phyloP scores from a whole-genome alignment of 2,329 filamentous ascomycete species.

The Colletotrichum zoysiae region DNA sequence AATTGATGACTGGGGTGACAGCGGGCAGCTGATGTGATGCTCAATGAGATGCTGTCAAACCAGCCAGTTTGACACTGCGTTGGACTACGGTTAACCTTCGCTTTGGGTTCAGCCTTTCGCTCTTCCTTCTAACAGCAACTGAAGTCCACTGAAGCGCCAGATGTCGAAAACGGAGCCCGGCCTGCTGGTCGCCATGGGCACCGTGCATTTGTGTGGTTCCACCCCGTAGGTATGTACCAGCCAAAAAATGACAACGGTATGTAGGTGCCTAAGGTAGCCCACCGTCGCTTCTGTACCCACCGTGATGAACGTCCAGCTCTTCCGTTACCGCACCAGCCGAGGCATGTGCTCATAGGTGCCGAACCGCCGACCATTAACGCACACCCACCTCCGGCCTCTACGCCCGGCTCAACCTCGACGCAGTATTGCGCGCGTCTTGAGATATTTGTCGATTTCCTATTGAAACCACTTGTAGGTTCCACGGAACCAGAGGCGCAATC shows the following conservation, averaged over 20 bases:
- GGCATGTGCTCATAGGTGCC: slow-evolving; percentile 42
- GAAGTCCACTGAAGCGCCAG: slow-evolving; percentile 38
- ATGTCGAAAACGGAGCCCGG: slow-evolving; percentile 37
- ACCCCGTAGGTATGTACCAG: background rate
- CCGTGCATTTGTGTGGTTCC: slow-evolving; percentile 26
- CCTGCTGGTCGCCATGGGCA: slow-evolving; percentile 32
- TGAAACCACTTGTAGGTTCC: background rate
- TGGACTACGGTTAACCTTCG: slow-evolving; percentile 24
- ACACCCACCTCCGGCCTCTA: slow-evolving; percentile 1
- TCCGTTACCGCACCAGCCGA: slow-evolving; percentile 39
- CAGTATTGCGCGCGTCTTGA: background rate
- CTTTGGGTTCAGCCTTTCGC: slow-evolving; percentile 37
- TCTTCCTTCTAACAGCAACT: slow-evolving; percentile 31
- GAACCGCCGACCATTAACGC: slow-evolving; percentile 26
- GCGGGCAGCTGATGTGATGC: slow-evolving; percentile 22
- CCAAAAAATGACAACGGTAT: slow-evolving; percentile 1
- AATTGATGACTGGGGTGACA: background rate
- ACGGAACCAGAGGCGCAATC: background rate
- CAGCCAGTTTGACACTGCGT: slow-evolving; percentile 12
- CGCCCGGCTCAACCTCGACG: background rate
- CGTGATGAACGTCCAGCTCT: slow-evolving; percentile 22
- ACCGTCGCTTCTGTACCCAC: background rate
- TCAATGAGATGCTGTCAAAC: slow-evolving; percentile 23
- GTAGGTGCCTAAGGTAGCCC: too few relatives aligned
- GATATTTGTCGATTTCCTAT: background rate